phyloP scores from a whole-genome alignment of 169 alveolate genomes.

The Eimeria necatrix region DNA sequence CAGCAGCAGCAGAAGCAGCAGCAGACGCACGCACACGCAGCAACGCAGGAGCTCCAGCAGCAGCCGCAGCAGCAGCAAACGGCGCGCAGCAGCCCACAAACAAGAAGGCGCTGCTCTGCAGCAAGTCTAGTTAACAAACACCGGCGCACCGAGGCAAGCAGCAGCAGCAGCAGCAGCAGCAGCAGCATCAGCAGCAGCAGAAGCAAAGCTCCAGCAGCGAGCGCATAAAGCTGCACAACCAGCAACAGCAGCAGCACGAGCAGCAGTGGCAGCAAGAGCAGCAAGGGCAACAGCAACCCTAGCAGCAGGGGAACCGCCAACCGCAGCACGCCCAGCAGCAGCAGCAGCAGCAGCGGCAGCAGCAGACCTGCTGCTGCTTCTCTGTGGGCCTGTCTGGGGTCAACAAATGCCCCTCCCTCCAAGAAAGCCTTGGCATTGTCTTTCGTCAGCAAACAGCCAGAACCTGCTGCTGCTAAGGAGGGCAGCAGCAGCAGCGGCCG shows the following conservation, averaged over 20 bases:
- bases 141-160: neutral
- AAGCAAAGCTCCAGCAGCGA: neutral
- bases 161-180: neutral
- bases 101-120: too few relatives aligned
- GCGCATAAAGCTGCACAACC: too few relatives aligned
- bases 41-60: neutral
- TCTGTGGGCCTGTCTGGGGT: slow-evolving; percentile 25
- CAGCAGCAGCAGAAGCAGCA: slow-evolving; percentile 10
- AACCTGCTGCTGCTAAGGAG: slow-evolving; percentile 8
- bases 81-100: too few relatives aligned
- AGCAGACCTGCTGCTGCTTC: neutral
- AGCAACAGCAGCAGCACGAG: slow-evolving; percentile 10
- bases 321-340: neutral
- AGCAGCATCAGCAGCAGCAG: neutral
- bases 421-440: slow-evolving; percentile 25
- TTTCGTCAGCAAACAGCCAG: slow-evolving; percentile 5
- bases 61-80: neutral
- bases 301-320: neutral
- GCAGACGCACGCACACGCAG: neutral
- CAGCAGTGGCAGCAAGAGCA: slow-evolving; percentile 5
- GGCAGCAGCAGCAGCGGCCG: slow-evolving; percentile 62
- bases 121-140: neutral
- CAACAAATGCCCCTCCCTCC: slow-evolving; percentile 10
- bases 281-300: neutral
- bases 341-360: slow-evolving; percentile 48